A percentile compares a stretch with the other conserved stretches of the same genome.
Conservation (phyloP, 2,329 filamentous ascomycete genomes). For the Colletotrichum caudatum region DNA sequence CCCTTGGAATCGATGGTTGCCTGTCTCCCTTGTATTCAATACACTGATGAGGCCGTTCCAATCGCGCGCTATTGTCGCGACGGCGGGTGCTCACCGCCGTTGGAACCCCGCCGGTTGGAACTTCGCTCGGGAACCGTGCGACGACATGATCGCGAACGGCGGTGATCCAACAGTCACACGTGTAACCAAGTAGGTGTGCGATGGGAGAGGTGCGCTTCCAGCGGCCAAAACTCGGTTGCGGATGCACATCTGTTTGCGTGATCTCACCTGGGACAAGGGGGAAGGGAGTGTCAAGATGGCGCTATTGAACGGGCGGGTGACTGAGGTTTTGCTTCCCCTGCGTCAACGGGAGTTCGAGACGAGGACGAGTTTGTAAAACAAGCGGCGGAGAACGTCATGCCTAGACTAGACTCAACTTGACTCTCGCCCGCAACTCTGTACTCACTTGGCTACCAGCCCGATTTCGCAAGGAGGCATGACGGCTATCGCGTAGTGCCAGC, state of each 20-base stretch:
- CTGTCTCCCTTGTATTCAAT: constrained; percentile 18
- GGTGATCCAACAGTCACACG: neutral
- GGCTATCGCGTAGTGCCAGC: neutral
- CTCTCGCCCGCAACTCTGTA: neutral
- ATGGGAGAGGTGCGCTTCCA: neutral
- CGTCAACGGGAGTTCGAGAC: constrained; percentile 21
- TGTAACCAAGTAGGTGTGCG: constrained; percentile 9
- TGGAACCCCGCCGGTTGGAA: neutral
- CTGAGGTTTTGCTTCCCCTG: constrained; percentile 26
- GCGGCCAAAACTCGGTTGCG: constrained; percentile 12
- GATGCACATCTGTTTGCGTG: constrained; percentile 9
- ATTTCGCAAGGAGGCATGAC: constrained; percentile 4
- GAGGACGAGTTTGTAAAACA: constrained; percentile 17
- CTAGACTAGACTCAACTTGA: constrained; percentile 29
- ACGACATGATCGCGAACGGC: constrained; percentile 26
- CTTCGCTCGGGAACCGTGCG: constrained; percentile 25
- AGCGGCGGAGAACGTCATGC: neutral
- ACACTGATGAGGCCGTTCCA: neutral
- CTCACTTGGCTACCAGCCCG: neutral
- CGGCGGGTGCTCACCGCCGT: neutral
- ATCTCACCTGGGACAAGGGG: constrained; percentile 7
- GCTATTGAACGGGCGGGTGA: constrained; percentile 19
- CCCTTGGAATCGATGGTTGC: neutral
- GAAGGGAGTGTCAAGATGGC: constrained; percentile 26
- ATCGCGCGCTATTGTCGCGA: neutral